Base-by-base conservation (phyloP, 2,329 filamentous ascomycete genomes). In the Botrytis galanthina region DNA sequence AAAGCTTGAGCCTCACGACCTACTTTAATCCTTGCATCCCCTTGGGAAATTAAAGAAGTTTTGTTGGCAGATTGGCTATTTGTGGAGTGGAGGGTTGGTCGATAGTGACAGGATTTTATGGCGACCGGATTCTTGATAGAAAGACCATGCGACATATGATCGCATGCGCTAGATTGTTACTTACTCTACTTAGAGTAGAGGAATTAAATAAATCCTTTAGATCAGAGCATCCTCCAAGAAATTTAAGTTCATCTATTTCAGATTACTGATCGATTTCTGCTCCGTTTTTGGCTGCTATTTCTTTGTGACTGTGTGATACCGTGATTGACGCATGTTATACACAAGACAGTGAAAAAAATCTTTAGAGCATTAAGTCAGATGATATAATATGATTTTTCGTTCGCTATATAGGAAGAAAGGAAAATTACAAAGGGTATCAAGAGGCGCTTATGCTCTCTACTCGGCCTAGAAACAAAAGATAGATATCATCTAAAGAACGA, bases 1-100 rank as follows among this genome's bases (percentile, higher is more conserved):
- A 46, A 22, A 64, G 62, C 20, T 44, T 64, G 7, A 64, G 62
- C 9, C 42, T 64, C n/a, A 64, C 39, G n/a, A 22, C 62, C 62
- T 46, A 64, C 42, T 64, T 64, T 29, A 64, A 64, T 64, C 62
- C 62, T 63, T 44, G 18, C n/a, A 20, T 46, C 18, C n/a, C 61
- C 5, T 44, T 14, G 18, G 16, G n/a, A 32, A 0, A 32, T 32
- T 64, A 42, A n/a, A 26, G 29, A 32, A 14, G 7, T 20, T 8
- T 22, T 16, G 18, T 10, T 46, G 12, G 39, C 4, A 42, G 1
- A 32, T 29, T 44, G 20, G 20, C 9, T 10, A 18, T 62, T n/a
- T 26, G 60, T 26, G 16, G 35, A 22, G 22, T 39, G 12, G 22
- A 16, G 7, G 6, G 8, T 18, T n/a, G 22, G 12, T 39, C 4